These are phyloP conservation scores for Meyerozyma sp. DNA, from an alignment of 1,139 yeast genomes.

Conservation along the genomic window DNA sequence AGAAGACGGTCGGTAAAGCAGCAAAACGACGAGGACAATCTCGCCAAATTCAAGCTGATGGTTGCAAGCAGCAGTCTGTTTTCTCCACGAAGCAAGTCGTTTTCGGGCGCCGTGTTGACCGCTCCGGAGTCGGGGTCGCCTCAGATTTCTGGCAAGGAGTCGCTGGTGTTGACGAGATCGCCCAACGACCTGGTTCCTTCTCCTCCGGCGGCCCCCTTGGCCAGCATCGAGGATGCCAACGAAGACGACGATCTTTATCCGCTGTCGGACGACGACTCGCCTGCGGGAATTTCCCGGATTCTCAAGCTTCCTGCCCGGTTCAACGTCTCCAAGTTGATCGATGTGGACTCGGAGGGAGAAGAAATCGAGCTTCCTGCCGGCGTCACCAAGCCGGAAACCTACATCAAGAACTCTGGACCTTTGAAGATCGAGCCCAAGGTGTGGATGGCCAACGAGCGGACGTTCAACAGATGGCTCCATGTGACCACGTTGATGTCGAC, in stretches of 20 bases:
- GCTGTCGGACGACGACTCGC: constrained; percentile 21
- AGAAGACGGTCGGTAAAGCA: constrained; percentile 33
- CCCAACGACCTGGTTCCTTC: constrained; percentile 8
- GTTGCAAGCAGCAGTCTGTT: constrained; percentile 29
- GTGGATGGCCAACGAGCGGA: constrained; percentile 97
- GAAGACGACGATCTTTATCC: constrained; percentile 11
- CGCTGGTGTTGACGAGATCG: constrained; percentile 10
- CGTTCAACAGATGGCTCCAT: constrained; percentile 92
- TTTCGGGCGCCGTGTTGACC: constrained; percentile 32
- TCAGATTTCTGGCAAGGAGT: constrained; percentile 9
- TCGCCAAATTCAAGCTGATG: constrained; percentile 41
- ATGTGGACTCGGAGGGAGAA: constrained; percentile 79
- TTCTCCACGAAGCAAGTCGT: constrained; percentile 36
- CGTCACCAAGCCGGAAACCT: constrained; percentile 71
- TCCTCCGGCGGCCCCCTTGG: background rate
- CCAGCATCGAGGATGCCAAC: constrained; percentile 1
- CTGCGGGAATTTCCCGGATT: constrained; percentile 15
- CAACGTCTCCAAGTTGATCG: constrained; percentile 33
- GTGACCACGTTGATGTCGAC: constrained; percentile 87
- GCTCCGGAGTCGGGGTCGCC: background rate
- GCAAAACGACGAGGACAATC: constrained; percentile 44
- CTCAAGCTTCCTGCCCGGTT: constrained; percentile 26
- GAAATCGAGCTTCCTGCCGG: constrained; percentile 87
- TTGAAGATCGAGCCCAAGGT: constrained; percentile 94
- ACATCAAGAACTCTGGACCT: constrained; percentile 86